Conservation (phyloP, 495 filamentous ascomycete genomes). For the Hypoxylon lienhwacheense region DNA sequence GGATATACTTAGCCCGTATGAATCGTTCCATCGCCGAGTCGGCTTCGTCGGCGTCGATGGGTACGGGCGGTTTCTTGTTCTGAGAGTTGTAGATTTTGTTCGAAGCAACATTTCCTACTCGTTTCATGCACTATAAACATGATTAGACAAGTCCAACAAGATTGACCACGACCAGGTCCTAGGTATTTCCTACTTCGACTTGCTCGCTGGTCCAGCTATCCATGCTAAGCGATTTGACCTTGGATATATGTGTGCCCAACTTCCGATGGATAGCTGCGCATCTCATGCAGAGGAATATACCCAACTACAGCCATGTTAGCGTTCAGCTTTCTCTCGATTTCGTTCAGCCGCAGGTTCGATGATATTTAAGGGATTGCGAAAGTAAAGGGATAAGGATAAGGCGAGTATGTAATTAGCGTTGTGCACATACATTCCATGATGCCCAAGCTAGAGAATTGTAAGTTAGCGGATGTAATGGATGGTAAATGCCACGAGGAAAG, state of each 20-base stretch:
- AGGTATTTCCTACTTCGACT: constrained; percentile 71
- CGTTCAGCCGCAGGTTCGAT: constrained; percentile 3
- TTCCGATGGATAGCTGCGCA: constrained; percentile 96
- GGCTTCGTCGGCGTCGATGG: constrained; percentile 85
- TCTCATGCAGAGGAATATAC: constrained; percentile 96
- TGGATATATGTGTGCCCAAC: constrained; percentile 94
- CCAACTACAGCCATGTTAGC: constrained; percentile 62
- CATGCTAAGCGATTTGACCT: constrained; percentile 98
- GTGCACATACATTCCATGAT: constrained; percentile 88
- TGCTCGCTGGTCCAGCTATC: constrained; percentile 94
- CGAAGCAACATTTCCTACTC: constrained; percentile 79
- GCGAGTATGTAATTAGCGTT: constrained; percentile 5
- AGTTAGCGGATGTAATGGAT: constrained; percentile 17
- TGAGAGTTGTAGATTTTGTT: constrained; percentile 88
- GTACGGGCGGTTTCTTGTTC: constrained; percentile 76
- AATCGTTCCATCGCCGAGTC: constrained; percentile 92
- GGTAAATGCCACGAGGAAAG: background rate
- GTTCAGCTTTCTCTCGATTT: constrained; percentile 1
- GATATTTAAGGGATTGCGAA: background rate
- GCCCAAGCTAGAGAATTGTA: constrained; percentile 75
- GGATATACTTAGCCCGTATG: constrained; percentile 91
- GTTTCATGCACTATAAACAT: constrained; percentile 76
- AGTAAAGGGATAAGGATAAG: background rate
- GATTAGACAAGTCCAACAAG: constrained; percentile 30
- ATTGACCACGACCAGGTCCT: background rate